Evolutionary conservation across 257 asterid species (phyloP), one percentile per base, ranked within the genome.

Genomic region (Fraxinus anomala): DNA sequence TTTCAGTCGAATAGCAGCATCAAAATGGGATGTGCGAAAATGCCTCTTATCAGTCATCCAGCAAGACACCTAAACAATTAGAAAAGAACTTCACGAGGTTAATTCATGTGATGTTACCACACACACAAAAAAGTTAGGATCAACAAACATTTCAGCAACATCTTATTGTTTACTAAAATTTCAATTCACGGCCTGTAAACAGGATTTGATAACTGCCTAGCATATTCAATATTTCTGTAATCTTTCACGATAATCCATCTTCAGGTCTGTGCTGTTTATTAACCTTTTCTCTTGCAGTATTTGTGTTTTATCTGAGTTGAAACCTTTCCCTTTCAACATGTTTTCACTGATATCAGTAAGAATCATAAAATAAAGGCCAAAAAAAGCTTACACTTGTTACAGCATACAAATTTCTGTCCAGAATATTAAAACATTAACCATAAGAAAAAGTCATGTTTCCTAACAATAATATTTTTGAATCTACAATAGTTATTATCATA

Each of bases 1-100:
- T 83, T 84, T 84, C 83, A 89, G 69, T 39, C 95, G 81, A 17
- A 72, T 76, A n/a, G 86, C 83, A 82, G 80, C 83, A 61, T 91
- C 95, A 66, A 16, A 72, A 67, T 84, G 77, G 71, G 80, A 34
- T 30, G 82, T 21, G 1, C 82, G 79, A 19, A 86, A 70, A 42
- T 68, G 76, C 75, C 87, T 75, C 72, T 77, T 88, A 56, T 89
- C 89, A 63, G 87, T 84, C 97, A 92, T 92, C 97, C 97, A 92
- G 8, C 85, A 79, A 54, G 97, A 91, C 10, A 86, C 90, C 96
- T 92, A 83, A 77, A 79, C 36, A 85, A 75, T 21, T 11, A 31
- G 16, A 24, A 34, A 65, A 36, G 47, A 68, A 76, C 31, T 68
- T 66, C 66, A 42, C 19, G 23, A 51, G 24, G 10, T 24, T 14